Percentiles rank a stretch among this genome's conserved stretches.
These are phyloP conservation scores for Chalaropsis ovoidea DNA, from an alignment of 2,329 filamentous ascomycete species.

Conservation along the genomic window DNA sequence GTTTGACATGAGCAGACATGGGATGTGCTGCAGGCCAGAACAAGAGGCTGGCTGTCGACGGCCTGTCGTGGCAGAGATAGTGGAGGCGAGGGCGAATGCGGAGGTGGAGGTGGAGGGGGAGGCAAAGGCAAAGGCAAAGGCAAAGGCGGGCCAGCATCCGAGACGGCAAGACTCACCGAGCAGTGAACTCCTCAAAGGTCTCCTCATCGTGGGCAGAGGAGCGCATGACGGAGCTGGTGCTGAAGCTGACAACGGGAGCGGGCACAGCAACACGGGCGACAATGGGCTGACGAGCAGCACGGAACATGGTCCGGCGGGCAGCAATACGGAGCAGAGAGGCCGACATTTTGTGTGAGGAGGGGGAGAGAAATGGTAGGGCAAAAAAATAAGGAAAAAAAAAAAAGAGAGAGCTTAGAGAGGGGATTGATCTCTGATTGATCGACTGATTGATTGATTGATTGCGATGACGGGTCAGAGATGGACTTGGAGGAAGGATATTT, in stretches of 20 bases:
- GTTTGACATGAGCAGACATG: neutral
- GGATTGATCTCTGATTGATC: constrained; percentile 28
- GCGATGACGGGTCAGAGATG: constrained; percentile 18
- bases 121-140: neutral
- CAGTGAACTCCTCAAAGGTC: constrained; percentile 97
- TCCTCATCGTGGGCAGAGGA: constrained; percentile 70
- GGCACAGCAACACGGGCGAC: constrained; percentile 45
- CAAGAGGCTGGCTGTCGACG: neutral
- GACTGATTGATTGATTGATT: constrained; percentile 12
- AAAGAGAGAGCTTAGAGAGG: constrained; percentile 23
- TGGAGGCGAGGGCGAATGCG: neutral
- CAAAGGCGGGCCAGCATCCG: neutral
- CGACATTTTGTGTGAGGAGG: constrained; percentile 42
- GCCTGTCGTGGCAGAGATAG: neutral
- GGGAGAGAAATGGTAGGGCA: constrained; percentile 13
- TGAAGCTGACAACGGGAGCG: constrained; percentile 37
- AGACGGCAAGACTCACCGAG: constrained; percentile 51
- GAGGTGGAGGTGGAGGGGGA: neutral
- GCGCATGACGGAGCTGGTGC: constrained; percentile 54
- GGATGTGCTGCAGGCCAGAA: neutral
- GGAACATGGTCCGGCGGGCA: constrained; percentile 53
- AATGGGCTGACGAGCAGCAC: constrained; percentile 52
- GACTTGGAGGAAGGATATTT: constrained; percentile 16
- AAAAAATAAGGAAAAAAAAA: neutral
- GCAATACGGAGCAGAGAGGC: constrained; percentile 61